A percentile compares a stretch with the other conserved stretches of the same genome.
phyloP scores from a whole-genome alignment of 768 basidiomycete genomes.

The Nidularia pulvinata region DNA sequence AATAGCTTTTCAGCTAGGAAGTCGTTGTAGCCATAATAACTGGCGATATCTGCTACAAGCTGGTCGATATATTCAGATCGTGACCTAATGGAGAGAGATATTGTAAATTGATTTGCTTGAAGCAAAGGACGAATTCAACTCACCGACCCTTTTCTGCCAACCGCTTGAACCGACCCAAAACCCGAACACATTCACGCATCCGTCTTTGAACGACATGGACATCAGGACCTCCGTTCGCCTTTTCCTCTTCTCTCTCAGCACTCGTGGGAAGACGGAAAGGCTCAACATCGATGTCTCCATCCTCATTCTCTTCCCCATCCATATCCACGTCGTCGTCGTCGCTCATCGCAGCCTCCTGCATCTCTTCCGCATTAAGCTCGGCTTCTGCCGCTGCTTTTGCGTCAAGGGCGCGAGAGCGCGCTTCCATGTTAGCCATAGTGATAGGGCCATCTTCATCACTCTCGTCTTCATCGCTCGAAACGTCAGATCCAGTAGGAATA shows the following conservation, averaged over 20 bases:
- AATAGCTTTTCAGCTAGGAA: conserved; percentile 96
- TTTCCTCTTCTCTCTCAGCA: conserved; percentile 74
- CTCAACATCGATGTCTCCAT: conserved; percentile 37
- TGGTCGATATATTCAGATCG: conserved; percentile 91
- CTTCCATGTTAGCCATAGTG: conserved; percentile 83
- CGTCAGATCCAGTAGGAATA: conserved; percentile 48
- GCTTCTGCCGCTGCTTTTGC: conserved; percentile 66
- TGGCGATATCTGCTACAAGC: conserved; percentile 85
- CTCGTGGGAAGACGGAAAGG: conserved; percentile 69
- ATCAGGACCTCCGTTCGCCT: conserved; percentile 66
- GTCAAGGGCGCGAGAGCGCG: conserved; percentile 77
- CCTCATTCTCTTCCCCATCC: conserved; percentile 40
- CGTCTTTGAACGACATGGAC: conserved; percentile 76
- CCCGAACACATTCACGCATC: conserved; percentile 75
- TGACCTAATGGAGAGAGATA: conserved; percentile 46
- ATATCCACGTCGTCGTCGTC: conserved; percentile 42
- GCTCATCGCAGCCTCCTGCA: conserved; percentile 33
- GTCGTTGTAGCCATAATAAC: conserved; percentile 97
- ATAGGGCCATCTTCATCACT: conserved; percentile 53
- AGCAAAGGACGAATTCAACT: conserved; percentile 17
- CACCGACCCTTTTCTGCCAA: conserved; percentile 70
- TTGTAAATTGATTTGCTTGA: neutral
- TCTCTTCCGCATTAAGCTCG: conserved; percentile 60
- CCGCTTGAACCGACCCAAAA: conserved; percentile 72
- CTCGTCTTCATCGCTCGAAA: conserved; percentile 32